Evolutionary conservation across 73 alveolate species (phyloP).

Genomic region (Blepharisma japonicum): DNA sequence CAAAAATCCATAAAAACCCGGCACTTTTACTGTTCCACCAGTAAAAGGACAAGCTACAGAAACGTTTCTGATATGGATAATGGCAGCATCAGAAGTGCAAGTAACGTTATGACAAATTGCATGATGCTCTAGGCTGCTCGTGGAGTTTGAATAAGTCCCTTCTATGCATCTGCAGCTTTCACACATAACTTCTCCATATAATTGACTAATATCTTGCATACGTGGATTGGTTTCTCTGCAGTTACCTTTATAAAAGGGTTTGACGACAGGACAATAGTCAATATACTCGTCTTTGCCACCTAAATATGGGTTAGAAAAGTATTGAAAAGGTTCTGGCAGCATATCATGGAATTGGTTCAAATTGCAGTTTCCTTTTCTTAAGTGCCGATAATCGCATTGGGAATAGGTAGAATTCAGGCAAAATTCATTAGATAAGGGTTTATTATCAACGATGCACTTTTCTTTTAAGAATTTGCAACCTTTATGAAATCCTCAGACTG

Average conservation of each 20-base stretch:
- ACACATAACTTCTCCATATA: constrained; percentile 9
- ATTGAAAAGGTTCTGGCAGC: background rate
- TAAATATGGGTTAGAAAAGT: background rate
- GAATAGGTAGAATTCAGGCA: background rate
- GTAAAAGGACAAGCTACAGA: background rate
- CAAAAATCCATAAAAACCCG: background rate
- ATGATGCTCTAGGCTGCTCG: background rate
- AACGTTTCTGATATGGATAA: background rate
- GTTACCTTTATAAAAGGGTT: background rate
- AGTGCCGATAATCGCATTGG: background rate
- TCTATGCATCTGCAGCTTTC: constrained; percentile 18
- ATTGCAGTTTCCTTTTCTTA: background rate
- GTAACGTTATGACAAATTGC: background rate
- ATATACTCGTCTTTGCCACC: constrained; percentile 5
- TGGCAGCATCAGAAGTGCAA: background rate
- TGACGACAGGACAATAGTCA: background rate
- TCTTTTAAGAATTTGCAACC: background rate
- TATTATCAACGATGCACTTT: background rate
- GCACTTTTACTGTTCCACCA: background rate
- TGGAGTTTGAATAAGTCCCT: constrained; percentile 9
- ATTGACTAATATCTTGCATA: background rate
- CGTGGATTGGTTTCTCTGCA: background rate
- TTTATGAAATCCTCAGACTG: background rate
- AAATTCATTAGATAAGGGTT: background rate
- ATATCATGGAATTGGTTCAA: background rate